Conservation (phyloP, 345 rosid species). For the Cardiospermum halicacabum region DNA sequence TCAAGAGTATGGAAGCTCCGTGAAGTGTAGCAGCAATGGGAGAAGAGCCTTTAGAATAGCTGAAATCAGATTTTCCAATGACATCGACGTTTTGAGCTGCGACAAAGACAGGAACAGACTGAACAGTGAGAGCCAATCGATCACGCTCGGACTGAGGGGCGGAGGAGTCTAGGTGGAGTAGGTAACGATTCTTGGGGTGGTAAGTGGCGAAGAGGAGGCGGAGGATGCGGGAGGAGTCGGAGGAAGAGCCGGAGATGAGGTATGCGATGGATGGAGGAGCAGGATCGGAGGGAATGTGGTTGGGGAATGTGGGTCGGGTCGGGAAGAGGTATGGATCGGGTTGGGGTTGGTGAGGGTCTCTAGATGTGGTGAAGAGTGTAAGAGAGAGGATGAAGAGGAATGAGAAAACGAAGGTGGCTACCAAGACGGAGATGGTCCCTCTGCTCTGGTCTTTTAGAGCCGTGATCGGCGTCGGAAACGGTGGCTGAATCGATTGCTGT, state of each 20-base stretch:
- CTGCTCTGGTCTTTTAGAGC: conserved; percentile 36
- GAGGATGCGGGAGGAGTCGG: conserved; percentile 60
- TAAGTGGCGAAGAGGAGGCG: conserved; percentile 72
- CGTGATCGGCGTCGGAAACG: conserved; percentile 14
- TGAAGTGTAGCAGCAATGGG: conserved; percentile 72
- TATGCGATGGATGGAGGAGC: conserved; percentile 74
- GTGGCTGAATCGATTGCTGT: not conserved
- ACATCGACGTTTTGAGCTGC: conserved; percentile 87
- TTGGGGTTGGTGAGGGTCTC: conserved; percentile 17
- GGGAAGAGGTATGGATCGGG: conserved; percentile 80
- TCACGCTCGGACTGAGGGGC: conserved; percentile 71
- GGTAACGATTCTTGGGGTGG: conserved; percentile 81
- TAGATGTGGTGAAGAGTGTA: conserved; percentile 27
- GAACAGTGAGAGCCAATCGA: conserved; percentile 49
- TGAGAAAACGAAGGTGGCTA: conserved; percentile 56
- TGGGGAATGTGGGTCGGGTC: conserved; percentile 31
- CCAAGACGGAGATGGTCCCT: conserved; percentile 48
- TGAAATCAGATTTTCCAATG: conserved; percentile 75
- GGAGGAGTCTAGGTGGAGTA: conserved; percentile 73
- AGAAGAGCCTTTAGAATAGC: conserved; percentile 72
- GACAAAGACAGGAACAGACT: conserved; percentile 51
- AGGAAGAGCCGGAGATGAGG: conserved; percentile 68
- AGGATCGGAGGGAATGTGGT: conserved; percentile 50
- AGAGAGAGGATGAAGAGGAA: conserved; percentile 60
- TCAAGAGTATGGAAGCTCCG: conserved; percentile 82